Percentiles rank a stretch among this genome's conserved stretches.
Evolutionary conservation across 2,329 filamentous ascomycete species (phyloP).

Genomic region (Cladophialophora psammophila): DNA sequence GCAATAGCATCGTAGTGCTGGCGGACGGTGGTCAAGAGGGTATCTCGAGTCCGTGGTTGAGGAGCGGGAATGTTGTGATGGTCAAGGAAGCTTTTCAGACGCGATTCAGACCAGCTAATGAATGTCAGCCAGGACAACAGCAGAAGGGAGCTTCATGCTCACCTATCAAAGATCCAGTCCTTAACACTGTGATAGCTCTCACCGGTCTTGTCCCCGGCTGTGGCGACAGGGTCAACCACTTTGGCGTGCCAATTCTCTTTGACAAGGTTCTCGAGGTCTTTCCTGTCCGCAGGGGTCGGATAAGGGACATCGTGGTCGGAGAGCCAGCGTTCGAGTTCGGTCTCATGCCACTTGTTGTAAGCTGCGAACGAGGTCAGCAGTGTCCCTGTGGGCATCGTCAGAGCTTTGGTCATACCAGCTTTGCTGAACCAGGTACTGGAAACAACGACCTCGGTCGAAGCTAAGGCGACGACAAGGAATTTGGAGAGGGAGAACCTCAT

Average conservation of each 20-base stretch:
- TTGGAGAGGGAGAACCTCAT: constrained; percentile 80
- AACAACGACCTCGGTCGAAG: constrained; percentile 69
- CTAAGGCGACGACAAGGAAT: constrained; percentile 74
- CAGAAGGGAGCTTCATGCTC: constrained; percentile 42
- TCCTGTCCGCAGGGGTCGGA: constrained; percentile 87
- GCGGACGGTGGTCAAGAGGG: constrained; percentile 77
- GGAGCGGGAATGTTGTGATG: constrained; percentile 87
- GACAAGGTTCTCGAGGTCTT: constrained; percentile 90
- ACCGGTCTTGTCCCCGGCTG: constrained; percentile 78
- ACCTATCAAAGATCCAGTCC: constrained; percentile 92
- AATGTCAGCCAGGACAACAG: constrained; percentile 47
- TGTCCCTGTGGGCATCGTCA: constrained; percentile 7
- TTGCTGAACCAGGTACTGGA: constrained; percentile 86
- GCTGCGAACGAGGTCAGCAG: constrained; percentile 60
- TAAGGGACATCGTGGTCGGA: constrained; percentile 91
- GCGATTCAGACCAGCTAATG: constrained; percentile 84
- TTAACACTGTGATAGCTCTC: constrained; percentile 75
- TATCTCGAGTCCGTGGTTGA: constrained; percentile 85
- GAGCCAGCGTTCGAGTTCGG: constrained; percentile 95
- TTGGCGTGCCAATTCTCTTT: constrained; percentile 86
- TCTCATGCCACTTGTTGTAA: constrained; percentile 99
- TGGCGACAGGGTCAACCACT: constrained; percentile 74
- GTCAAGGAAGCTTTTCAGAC: constrained; percentile 92
- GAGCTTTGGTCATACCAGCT: constrained; percentile 68
- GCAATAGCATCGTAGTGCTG: constrained; percentile 81